Conservation (phyloP, 75 land plant species). For the Ceratopteris richardii region DNA sequence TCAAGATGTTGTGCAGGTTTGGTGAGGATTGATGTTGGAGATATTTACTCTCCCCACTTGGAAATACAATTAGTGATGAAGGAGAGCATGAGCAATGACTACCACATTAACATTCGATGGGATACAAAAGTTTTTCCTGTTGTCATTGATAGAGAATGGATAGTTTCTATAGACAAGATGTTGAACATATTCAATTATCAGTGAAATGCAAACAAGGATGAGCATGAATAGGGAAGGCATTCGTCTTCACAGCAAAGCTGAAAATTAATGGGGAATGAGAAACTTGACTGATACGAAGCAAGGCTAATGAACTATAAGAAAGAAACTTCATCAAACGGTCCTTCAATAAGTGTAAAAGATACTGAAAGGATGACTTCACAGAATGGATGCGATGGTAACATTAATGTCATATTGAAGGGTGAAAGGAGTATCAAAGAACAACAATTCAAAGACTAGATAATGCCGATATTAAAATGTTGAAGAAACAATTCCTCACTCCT, state of each 20-base stretch:
- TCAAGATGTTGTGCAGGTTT: too few species aligned
- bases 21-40: too few species aligned
- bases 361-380: conserved; percentile 1
- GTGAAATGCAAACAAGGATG: not conserved
- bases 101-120: not conserved
- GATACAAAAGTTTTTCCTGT: conserved; percentile 5
- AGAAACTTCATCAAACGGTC: conserved; percentile 4
- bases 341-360: conserved; percentile 10
- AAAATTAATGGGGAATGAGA: conserved; percentile 24
- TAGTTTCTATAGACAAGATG: not conserved
- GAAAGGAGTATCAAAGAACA: too few species aligned
- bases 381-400: conserved; percentile 32
- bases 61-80: too few species aligned
- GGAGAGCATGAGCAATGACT: conserved; percentile 11
- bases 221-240: not conserved
- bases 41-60: too few species aligned
- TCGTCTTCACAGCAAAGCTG: conserved; percentile 14
- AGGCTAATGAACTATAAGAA: conserved; percentile 3
- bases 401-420: conserved; percentile 51
- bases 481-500: too few species aligned
- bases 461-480: too few species aligned
- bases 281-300: conserved; percentile 9
- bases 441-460: too few species aligned
- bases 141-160: conserved; percentile 6
- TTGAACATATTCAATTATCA: conserved; percentile 1